These are phyloP conservation scores for Cladorrhinum sp. DNA, from an alignment of 2,329 filamentous ascomycete species.

Conservation along the genomic window DNA sequence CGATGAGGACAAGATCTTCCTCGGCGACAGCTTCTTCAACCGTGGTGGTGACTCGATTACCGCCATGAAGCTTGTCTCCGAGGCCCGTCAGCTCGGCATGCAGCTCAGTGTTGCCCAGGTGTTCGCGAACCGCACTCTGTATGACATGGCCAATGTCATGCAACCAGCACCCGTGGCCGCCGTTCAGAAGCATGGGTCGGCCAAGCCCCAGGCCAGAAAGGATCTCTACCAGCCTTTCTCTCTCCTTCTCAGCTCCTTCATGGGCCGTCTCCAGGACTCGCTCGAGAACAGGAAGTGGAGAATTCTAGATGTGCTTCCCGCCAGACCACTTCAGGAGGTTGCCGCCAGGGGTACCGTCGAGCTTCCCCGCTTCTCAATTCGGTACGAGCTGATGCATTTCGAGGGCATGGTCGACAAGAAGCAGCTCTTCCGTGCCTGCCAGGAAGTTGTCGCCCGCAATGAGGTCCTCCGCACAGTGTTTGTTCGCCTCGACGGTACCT, in stretches of 20 bases:
- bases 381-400: conserved; percentile 64
- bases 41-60: conserved; percentile 48
- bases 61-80: conserved; percentile 48
- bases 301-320: conserved; percentile 55
- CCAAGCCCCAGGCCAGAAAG: neutral
- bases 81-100: conserved; percentile 35
- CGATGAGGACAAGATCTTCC: conserved; percentile 22
- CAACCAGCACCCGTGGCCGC: conserved; percentile 5
- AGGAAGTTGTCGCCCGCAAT: conserved; percentile 55
- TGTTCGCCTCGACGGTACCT: conserved; percentile 47
- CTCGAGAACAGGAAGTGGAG: conserved; percentile 50
- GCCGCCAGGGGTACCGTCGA: conserved; percentile 57
- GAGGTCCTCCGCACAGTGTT: conserved; percentile 67
- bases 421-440: conserved; percentile 48
- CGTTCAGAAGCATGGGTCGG: neutral
- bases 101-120: conserved; percentile 45
- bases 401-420: conserved; percentile 47
- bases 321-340: conserved; percentile 56
- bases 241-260: conserved; percentile 34
- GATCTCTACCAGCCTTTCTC: conserved; percentile 45
- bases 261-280: conserved; percentile 45
- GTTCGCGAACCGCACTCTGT: conserved; percentile 34
- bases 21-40: conserved; percentile 47
- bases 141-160: conserved; percentile 25
- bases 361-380: conserved; percentile 57